Conservation (phyloP, 1,284 basidiomycete species). For the Neolentinus lepideus region DNA sequence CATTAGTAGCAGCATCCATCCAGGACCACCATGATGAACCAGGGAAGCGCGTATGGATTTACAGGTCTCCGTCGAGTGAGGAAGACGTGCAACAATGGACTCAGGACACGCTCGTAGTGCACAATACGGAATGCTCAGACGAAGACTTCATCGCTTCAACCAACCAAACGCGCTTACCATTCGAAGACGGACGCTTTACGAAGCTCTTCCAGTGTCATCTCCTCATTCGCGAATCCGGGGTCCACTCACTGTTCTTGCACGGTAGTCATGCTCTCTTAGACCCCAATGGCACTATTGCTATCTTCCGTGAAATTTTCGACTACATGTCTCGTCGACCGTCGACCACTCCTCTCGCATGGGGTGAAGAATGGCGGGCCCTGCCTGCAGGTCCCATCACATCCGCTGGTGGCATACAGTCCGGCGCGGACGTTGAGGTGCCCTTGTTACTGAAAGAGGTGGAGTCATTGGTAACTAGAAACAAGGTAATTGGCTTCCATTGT, state of each 20-base stretch:
- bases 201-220: not conserved
- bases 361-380: constrained; percentile 7
- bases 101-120: not conserved
- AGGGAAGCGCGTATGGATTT: not conserved
- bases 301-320: not conserved
- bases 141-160: not conserved
- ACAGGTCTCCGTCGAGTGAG: not conserved
- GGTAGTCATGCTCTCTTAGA: not conserved
- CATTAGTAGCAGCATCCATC: not conserved
- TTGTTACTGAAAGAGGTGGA: not conserved
- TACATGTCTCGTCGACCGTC: not conserved
- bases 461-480: not conserved
- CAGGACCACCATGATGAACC: not conserved
- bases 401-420: constrained; percentile 5
- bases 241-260: not conserved
- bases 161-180: not conserved
- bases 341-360: constrained; percentile 5
- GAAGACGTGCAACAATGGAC: not conserved
- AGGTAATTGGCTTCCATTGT: not conserved
- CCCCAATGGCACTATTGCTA: not conserved
- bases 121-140: not conserved
- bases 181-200: not conserved
- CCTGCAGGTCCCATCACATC: constrained; percentile 8
- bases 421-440: constrained; percentile 4
- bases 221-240: not conserved